A percentile compares a stretch with the other conserved stretches of the same genome.
Conservation (phyloP, 75 land plant genomes). For the Selaginella moellendorffii region DNA sequence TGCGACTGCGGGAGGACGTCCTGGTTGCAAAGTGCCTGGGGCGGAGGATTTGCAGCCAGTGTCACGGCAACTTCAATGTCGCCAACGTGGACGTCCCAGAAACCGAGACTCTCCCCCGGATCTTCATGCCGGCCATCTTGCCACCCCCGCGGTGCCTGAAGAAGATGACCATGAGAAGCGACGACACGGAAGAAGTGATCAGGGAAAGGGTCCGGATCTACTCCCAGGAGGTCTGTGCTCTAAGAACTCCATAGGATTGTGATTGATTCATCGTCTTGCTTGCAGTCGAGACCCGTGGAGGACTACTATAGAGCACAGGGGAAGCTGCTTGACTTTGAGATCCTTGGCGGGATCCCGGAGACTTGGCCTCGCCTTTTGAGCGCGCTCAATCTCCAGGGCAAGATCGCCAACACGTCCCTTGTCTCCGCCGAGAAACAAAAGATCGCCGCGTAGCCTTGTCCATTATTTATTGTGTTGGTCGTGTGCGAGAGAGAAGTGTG, state of each 20-base stretch:
- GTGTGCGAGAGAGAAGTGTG: too few relatives aligned
- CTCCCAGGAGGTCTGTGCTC: slow-evolving; percentile 53
- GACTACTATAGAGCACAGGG: slow-evolving; percentile 63
- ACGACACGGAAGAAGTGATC: slow-evolving; percentile 82
- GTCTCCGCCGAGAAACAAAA: too few relatives aligned
- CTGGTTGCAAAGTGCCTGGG: slow-evolving; percentile 83
- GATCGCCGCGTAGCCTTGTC: too few relatives aligned
- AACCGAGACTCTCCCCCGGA: slow-evolving; percentile 42
- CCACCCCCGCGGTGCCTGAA: slow-evolving; percentile 66
- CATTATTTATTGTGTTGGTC: too few relatives aligned
- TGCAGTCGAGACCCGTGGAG: slow-evolving; percentile 79
- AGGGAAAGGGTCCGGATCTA: slow-evolving; percentile 58
- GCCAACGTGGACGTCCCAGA: slow-evolving; percentile 58
- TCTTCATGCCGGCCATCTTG: slow-evolving; percentile 76
- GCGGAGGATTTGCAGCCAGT: slow-evolving; percentile 72
- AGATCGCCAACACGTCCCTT: too few relatives aligned
- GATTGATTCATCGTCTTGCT: neutral
- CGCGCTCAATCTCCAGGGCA: slow-evolving; percentile 13
- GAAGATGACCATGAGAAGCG: slow-evolving; percentile 61
- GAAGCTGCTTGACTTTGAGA: slow-evolving; percentile 64
- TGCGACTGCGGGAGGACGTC: slow-evolving; percentile 72
- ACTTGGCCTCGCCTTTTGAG: slow-evolving; percentile 65
- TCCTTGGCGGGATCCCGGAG: slow-evolving; percentile 80
- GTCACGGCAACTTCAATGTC: slow-evolving; percentile 76
- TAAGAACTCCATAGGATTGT: too few relatives aligned